Evolutionary conservation across 2,329 filamentous ascomycete genomes (phyloP).

Genomic region (Penicillium polonicum): DNA sequence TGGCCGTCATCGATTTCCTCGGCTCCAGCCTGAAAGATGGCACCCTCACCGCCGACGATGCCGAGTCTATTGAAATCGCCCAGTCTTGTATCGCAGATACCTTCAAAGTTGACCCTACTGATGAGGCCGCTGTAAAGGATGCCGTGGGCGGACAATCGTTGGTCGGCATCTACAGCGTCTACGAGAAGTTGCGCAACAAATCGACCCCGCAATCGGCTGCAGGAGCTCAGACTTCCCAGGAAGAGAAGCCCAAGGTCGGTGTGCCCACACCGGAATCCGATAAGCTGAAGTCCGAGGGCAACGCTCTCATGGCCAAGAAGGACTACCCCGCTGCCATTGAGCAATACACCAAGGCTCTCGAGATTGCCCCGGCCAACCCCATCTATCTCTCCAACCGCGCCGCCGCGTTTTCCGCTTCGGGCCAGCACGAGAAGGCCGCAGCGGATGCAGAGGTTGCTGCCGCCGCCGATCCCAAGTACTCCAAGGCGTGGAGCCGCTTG

Average conservation of each 20-base stretch:
- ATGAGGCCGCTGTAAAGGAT: slow-evolving; percentile 68
- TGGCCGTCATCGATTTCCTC: slow-evolving; percentile 96
- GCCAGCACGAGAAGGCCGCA: slow-evolving; percentile 79
- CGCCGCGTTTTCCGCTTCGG: slow-evolving; percentile 81
- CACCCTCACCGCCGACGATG: slow-evolving; percentile 81
- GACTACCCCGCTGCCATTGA: slow-evolving; percentile 82
- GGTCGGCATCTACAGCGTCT: slow-evolving; percentile 87
- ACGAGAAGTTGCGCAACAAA: slow-evolving; percentile 86
- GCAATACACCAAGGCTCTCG: slow-evolving; percentile 82
- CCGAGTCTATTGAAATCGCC: slow-evolving; percentile 91
- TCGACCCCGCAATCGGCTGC: slow-evolving; percentile 47
- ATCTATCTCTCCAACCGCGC: slow-evolving; percentile 98
- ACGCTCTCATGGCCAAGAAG: slow-evolving; percentile 91
- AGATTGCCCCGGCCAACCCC: slow-evolving; percentile 77
- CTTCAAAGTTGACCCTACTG: slow-evolving; percentile 88
- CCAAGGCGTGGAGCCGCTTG: slow-evolving; percentile 93
- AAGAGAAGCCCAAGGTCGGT: slow-evolving; percentile 37
- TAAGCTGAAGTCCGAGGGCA: slow-evolving; percentile 82
- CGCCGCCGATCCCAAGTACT: slow-evolving; percentile 84
- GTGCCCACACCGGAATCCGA: slow-evolving; percentile 70
- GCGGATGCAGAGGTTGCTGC: slow-evolving; percentile 90
- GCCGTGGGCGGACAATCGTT: slow-evolving; percentile 86
- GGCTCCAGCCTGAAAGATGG: slow-evolving; percentile 80
- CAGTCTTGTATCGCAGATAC: slow-evolving; percentile 91
- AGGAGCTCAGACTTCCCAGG: slow-evolving; percentile 41